phyloP scores from a whole-genome alignment of 2,329 filamentous ascomycete species.

The Fusarium verrucosum region DNA sequence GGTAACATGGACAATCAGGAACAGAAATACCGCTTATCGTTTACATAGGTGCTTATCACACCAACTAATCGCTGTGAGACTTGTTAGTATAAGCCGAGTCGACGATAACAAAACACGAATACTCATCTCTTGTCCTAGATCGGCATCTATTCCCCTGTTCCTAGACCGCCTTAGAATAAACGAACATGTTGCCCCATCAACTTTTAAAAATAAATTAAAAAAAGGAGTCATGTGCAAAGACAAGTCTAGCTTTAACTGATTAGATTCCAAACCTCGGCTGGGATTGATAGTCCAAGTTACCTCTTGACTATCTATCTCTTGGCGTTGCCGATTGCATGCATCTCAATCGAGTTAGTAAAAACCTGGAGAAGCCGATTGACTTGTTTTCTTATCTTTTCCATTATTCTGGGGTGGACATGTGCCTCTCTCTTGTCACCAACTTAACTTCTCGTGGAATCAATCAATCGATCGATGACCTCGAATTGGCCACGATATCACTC shows the following conservation, averaged over 20 bases:
- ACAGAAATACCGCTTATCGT: conserved; percentile 9
- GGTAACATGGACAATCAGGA: conserved; percentile 7
- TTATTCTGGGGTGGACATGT: conserved; percentile 6
- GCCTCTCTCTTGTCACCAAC: conserved; percentile 14
- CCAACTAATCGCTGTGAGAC: conserved; percentile 6
- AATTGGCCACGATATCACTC: conserved; percentile 1
- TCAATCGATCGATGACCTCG: not conserved
- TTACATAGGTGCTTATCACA: not conserved
- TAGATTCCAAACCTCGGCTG: not conserved
- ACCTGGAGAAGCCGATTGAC: conserved; percentile 18
- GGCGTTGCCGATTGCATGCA: conserved; percentile 7
- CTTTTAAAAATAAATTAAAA: conserved; percentile 3
- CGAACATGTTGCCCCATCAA: conserved; percentile 26
- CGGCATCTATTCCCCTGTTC: conserved; percentile 10
- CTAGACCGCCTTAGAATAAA: conserved; percentile 18
- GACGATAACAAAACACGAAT: not conserved
- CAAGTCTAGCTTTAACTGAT: conserved; percentile 3
- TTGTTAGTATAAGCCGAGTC: not conserved
- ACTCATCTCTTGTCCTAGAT: conserved; percentile 29
- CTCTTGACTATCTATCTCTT: conserved; percentile 23
- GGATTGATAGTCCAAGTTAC: conserved; percentile 1
- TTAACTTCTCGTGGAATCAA: not conserved
- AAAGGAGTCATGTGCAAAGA: not conserved
- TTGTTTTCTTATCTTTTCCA: conserved; percentile 13
- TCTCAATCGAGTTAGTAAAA: conserved; percentile 24